Base-by-base conservation (phyloP, 345 rosid species). In the Isatis tinctoria region DNA sequence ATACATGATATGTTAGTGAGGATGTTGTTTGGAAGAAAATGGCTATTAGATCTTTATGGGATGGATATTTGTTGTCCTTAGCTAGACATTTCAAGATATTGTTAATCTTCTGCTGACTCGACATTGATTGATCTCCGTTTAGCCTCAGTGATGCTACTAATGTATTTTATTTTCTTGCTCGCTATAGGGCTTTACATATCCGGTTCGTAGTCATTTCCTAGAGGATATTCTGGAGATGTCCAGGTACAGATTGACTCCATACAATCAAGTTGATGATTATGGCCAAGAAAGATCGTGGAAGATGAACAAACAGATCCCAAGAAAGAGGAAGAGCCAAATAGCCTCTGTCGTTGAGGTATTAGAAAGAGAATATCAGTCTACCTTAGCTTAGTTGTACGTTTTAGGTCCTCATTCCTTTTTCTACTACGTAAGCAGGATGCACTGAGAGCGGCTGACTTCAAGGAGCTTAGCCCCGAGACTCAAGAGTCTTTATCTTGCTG, bases 271-370 rank as follows among this genome's bases (percentile, higher is more conserved):
- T 62, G 98, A 93, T 85, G 96, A 89, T 78, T 89, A 93, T 82
- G 94, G 98, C 66, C 94, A 86, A 80, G 98, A 93, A 77, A 91
- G 81, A 82, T 70, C 65, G 78, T 93, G 97, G 98, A 93, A 88
- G 84, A 82, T 77, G 83, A 86, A 82, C 85, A 91, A 87, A 78
- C 97, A 88, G 80, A 85, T 84, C 60, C 91, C 89, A 49, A 83
- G 87, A 76, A 93, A 89, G 81, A 84, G 97, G 78, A 93, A 93
- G 83, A 91, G 90, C 78, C 91, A 86, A 73, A 89, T 93, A 79
- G 94, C 91, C 49, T 87, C 85, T 57, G 85, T 78, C 48, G 96
- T 93, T 60, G 98, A 91, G 98, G 98, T 93, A 79, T 37, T 60
- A 67, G 69, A 56, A 33, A 70, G 44, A 18, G 51, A 43, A 52